Evolutionary conservation across 192 early-diverging fungal species (phyloP).

Genomic region (Coemansia sp.): DNA sequence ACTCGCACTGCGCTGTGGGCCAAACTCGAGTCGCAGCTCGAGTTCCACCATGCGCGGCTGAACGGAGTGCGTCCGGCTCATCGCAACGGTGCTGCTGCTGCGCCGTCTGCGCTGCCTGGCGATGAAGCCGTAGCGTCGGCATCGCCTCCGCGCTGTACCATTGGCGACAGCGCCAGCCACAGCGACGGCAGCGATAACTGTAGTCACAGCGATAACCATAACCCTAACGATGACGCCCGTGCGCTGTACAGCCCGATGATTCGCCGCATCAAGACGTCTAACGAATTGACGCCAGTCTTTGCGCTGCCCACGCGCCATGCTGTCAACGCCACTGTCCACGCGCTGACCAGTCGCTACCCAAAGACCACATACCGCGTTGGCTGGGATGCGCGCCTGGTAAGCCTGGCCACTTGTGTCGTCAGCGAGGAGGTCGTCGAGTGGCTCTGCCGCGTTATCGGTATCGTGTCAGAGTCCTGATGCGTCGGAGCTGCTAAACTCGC

Average conservation of each 20-base stretch:
- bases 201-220: neutral
- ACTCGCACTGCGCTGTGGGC: constrained; percentile 53
- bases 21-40: constrained; percentile 53
- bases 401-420: constrained; percentile 39
- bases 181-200: neutral
- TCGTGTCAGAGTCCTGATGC: constrained; percentile 42
- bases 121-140: constrained; percentile 45
- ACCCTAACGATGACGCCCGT: constrained; percentile 12
- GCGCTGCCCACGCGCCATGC: constrained; percentile 52
- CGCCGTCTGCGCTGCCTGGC: constrained; percentile 38
- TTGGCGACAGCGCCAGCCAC: constrained; percentile 3
- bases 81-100: neutral
- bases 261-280: constrained; percentile 44
- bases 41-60: constrained; percentile 51
- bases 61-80: constrained; percentile 26
- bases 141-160: constrained; percentile 17
- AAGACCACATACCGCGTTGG: constrained; percentile 57
- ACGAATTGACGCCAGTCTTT: constrained; percentile 47
- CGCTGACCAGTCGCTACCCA: constrained; percentile 51
- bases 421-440: constrained; percentile 54
- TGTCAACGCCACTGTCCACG: constrained; percentile 46
- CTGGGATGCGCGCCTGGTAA: constrained; percentile 54
- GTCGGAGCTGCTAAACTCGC: too few species aligned
- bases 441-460: constrained; percentile 50
- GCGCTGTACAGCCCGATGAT: constrained; percentile 47